Base-by-base conservation (phyloP, 768 basidiomycete species). In the Butyriboletus loyo region DNA sequence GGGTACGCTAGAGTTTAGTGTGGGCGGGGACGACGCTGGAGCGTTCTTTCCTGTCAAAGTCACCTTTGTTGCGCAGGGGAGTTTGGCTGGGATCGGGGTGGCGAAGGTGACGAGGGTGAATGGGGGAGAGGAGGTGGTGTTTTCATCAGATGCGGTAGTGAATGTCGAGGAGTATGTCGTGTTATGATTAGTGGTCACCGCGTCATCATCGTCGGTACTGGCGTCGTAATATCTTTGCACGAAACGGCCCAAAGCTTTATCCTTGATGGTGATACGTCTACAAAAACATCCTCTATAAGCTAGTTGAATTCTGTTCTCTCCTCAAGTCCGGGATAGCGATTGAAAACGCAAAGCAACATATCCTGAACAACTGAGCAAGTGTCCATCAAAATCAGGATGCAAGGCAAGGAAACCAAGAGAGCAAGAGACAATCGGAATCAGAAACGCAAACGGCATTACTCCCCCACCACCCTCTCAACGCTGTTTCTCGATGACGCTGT, bases 1-100 rank as follows among this genome's bases (percentile, higher is more conserved):
- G 1, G 96, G 96, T 9, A 89, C 84, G n/a, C 75, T 98, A 60
- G 91, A 98, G 61, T 98, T 98, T 73, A 87, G 80, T 37, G 84
- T 93, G 44, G 84, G 84, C 8, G 93, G 92, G 4, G 89, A 92
- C 56, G 93, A 96, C 57, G 71, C 77, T 0, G 84, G 82, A 4
- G 81, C 80, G 10, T 96, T 97, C 76, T 99, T 98, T 90, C 95
- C 96, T 3, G 92, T 99, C 44, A 77, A 79, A 32, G 86, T 96
- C 1, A 71, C 77, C 1, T 98, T 98, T 64, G 83, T 87, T 45
- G 87, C 84, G 0, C 80, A 87, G 59, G 89, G 90, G 8, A 90
- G 87, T 61, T 69, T 96, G 55, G 86, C 87, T 0, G 91, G 93
- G 21, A 77, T 97, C 35, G 78, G 75, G 27, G 81, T 95, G 15